Conservation (phyloP, 805 yeast species). For the Starmerella vaccinii region DNA sequence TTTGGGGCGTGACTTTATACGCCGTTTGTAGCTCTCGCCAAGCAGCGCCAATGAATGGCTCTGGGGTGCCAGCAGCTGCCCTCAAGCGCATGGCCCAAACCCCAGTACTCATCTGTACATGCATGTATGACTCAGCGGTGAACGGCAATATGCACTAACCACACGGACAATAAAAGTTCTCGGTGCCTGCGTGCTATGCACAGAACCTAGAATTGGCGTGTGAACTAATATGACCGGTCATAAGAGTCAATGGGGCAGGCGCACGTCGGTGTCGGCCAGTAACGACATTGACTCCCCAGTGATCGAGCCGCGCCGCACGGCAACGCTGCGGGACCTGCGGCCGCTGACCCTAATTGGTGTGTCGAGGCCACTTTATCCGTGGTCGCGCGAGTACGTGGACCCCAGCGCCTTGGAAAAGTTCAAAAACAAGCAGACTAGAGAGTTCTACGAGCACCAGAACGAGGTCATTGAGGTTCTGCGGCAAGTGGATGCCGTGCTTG, state of each 20-base stretch:
- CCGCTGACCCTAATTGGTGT: constrained; percentile 41
- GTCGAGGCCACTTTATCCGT: constrained; percentile 34
- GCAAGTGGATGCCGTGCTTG: constrained; percentile 56
- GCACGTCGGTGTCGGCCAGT: constrained; percentile 4
- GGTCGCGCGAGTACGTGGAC: constrained; percentile 30
- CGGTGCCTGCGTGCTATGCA: background rate
- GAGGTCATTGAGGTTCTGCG: constrained; percentile 44
- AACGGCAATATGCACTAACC: background rate
- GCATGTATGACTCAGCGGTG: background rate
- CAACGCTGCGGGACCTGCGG: constrained; percentile 37
- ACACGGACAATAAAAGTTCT: background rate
- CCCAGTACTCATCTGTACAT: background rate
- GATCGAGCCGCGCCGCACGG: constrained; percentile 19
- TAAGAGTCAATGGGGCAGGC: background rate
- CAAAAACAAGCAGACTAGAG: constrained; percentile 18
- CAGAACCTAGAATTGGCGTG: background rate
- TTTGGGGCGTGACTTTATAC: no score
- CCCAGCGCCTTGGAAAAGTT: constrained; percentile 24
- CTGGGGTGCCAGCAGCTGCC: no score
- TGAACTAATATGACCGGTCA: background rate
- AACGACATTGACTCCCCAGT: background rate
- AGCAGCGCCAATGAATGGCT: no score
- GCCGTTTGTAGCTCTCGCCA: background rate
- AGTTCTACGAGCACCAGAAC: constrained; percentile 51
- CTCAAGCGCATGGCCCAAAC: no score